These are phyloP conservation scores for Fusarium tjaetaba DNA, from an alignment of 2,329 filamentous ascomycete genomes.

Conservation along the genomic window DNA sequence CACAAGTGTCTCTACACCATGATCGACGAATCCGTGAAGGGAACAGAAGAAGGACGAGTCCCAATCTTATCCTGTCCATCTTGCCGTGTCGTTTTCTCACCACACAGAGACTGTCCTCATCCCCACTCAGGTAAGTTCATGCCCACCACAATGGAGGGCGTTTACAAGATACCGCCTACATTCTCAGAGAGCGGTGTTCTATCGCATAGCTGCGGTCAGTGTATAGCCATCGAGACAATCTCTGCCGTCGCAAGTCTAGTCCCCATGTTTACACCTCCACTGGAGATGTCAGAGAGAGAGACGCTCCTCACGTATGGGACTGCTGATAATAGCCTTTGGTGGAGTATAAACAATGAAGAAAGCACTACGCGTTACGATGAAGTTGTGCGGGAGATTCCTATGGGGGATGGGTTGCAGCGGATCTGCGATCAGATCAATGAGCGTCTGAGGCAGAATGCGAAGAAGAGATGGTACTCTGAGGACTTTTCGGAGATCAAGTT, in stretches of 20 bases:
- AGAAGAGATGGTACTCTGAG: neutral
- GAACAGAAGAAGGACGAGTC: neutral
- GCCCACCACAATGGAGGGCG: neutral
- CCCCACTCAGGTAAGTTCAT: conserved; percentile 6
- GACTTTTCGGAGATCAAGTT: conserved; percentile 2
- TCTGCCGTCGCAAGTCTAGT: neutral
- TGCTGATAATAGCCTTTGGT: neutral
- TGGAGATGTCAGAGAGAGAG: neutral
- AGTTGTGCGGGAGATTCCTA: neutral
- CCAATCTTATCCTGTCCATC: neutral
- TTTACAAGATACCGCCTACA: neutral
- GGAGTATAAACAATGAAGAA: neutral
- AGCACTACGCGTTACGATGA: neutral
- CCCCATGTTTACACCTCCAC: neutral
- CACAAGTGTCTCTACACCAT: neutral
- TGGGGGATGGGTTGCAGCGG: neutral
- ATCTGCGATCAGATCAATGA: neutral
- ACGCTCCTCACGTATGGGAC: neutral
- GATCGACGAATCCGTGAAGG: neutral
- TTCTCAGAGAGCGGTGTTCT: conserved; percentile 4
- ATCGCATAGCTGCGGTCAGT: conserved; percentile 9
- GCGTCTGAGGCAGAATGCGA: neutral
- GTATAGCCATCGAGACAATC: neutral
- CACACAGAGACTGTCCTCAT: neutral
- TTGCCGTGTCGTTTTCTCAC: conserved; percentile 1